Percentiles rank a stretch among this genome's conserved stretches.
phyloP scores from a whole-genome alignment of 2,329 filamentous ascomycete species.

The Leptosphaerulina australis region DNA sequence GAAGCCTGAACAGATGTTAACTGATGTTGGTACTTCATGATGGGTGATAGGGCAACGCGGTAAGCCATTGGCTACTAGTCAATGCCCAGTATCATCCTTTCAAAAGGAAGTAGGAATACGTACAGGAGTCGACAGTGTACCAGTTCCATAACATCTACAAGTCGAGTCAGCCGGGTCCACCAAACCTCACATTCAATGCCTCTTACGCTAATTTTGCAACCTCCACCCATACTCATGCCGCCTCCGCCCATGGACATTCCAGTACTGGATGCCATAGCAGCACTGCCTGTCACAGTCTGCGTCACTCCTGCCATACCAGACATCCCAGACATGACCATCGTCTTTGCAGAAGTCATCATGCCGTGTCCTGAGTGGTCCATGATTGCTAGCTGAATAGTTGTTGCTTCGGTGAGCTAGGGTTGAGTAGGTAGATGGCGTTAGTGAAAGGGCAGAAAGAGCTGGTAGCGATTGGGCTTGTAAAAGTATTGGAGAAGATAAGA shows the following conservation, averaged over 20 bases:
- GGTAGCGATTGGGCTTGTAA: background rate
- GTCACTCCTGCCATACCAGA: conserved; percentile 18
- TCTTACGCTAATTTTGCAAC: conserved; percentile 44
- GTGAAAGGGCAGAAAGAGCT: background rate
- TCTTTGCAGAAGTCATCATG: conserved; percentile 7
- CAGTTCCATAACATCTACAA: conserved; percentile 76
- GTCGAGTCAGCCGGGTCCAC: background rate
- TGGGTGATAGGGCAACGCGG: background rate
- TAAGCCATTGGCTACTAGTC: background rate
- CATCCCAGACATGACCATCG: conserved; percentile 23
- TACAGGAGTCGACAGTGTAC: conserved; percentile 71
- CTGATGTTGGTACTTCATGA: background rate
- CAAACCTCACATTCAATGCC: background rate
- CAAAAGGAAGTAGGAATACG: background rate
- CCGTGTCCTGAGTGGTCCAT: conserved; percentile 22
- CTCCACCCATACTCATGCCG: conserved; percentile 32
- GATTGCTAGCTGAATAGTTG: background rate
- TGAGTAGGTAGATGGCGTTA: background rate
- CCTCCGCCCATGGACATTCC: conserved; percentile 26
- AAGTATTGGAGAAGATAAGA: background rate
- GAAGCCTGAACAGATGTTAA: conserved; percentile 55
- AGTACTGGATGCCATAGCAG: conserved; percentile 29
- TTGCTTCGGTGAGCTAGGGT: background rate
- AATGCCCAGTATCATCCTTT: background rate
- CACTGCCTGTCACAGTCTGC: conserved; percentile 26